Percentiles rank a stretch among this genome's conserved stretches.
These are phyloP conservation scores for Geranomyces variabilis DNA, from an alignment of 192 early-diverging fungal species.

Conservation along the genomic window DNA sequence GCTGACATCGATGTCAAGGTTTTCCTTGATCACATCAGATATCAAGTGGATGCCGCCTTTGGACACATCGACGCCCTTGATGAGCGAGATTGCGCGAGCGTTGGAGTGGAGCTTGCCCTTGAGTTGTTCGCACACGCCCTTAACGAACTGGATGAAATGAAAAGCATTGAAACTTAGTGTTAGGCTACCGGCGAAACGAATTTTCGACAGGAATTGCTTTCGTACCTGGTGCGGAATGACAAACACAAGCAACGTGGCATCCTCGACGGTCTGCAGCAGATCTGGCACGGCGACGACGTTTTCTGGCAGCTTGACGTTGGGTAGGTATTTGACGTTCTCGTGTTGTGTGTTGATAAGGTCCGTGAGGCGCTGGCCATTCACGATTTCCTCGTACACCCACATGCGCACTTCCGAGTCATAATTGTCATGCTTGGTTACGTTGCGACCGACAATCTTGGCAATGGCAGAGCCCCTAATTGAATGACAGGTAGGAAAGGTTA, in stretches of 20 bases:
- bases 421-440: slow-evolving; percentile 66
- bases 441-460: slow-evolving; percentile 88
- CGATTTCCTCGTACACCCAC: slow-evolving; percentile 96
- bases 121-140: slow-evolving; percentile 79
- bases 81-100: slow-evolving; percentile 91
- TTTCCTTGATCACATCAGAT: slow-evolving; percentile 78
- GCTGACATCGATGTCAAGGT: slow-evolving; percentile 75
- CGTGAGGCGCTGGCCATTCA: slow-evolving; percentile 82
- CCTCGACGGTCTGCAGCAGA: slow-evolving; percentile 73
- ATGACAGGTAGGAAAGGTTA: not conserved
- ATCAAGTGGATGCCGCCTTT: slow-evolving; percentile 75
- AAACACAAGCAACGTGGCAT: slow-evolving; percentile 90
- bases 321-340: slow-evolving; percentile 82
- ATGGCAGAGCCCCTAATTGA: slow-evolving; percentile 86
- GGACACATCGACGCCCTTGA: slow-evolving; percentile 87
- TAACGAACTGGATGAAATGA: slow-evolving; percentile 66
- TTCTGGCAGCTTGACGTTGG: slow-evolving; percentile 78
- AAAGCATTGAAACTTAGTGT: not conserved
- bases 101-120: slow-evolving; percentile 69
- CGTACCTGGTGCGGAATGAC: slow-evolving; percentile 80
- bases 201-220: not conserved
- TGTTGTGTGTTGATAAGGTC: slow-evolving; percentile 94
- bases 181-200: not conserved
- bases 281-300: slow-evolving; percentile 88
- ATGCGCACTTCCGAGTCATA: slow-evolving; percentile 84